These are phyloP conservation scores for Orbilia javanica DNA, from an alignment of 2,329 filamentous ascomycete species.

Conservation along the genomic window DNA sequence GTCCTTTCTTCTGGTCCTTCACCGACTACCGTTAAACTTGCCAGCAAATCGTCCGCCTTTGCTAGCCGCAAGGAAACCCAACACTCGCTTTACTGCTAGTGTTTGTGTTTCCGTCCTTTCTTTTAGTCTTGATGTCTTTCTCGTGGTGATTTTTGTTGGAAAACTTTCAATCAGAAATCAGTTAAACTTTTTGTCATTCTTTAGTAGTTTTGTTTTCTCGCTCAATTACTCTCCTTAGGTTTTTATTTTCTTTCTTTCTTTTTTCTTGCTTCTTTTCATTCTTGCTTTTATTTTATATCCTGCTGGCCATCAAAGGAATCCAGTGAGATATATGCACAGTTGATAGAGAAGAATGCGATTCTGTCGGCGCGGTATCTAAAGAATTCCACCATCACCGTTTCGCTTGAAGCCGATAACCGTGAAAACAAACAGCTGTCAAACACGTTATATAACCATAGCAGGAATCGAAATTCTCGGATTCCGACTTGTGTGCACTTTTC, in stretches of 20 bases:
- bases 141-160: conserved; percentile 12
- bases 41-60: conserved; percentile 34
- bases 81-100: conserved; percentile 42
- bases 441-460: conserved; percentile 44
- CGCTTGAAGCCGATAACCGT: conserved; percentile 40
- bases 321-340: conserved; percentile 18
- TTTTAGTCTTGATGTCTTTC: conserved; percentile 38
- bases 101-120: conserved; percentile 58
- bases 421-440: conserved; percentile 38
- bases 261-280: neutral
- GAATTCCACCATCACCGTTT: conserved; percentile 34
- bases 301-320: conserved; percentile 25
- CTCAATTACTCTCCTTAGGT: conserved; percentile 39
- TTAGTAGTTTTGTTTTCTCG: conserved; percentile 38
- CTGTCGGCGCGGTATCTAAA: conserved; percentile 46
- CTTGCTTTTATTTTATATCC: neutral
- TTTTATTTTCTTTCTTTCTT: conserved; percentile 20
- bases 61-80: conserved; percentile 36
- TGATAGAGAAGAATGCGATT: conserved; percentile 53
- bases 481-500: conserved; percentile 34
- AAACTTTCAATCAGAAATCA: conserved; percentile 2
- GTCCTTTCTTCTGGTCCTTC: neutral
- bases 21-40: conserved; percentile 22
- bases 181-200: conserved; percentile 39
- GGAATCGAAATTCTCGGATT: conserved; percentile 1